Evolutionary conservation across 441 rosid genomes (phyloP).

Genomic region (Erodium chrysanthum): DNA sequence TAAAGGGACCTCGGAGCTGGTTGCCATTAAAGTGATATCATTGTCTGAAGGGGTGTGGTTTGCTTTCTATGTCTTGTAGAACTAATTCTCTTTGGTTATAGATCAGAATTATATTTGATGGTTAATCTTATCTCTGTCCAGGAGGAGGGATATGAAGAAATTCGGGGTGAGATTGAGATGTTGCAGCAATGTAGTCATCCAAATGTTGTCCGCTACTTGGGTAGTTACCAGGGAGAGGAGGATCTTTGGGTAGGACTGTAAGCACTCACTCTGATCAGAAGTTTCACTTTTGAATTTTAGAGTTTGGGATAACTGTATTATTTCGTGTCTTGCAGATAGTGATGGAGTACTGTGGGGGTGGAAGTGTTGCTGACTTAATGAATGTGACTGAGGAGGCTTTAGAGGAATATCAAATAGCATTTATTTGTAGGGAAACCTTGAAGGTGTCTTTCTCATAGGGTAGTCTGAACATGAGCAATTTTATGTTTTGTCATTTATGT

Average conservation of each 20-base stretch:
- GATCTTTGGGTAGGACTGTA: slow-evolving; percentile 76
- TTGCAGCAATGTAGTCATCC: slow-evolving; percentile 97
- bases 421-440: slow-evolving; percentile 82
- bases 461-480: slow-evolving; percentile 13
- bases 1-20: slow-evolving; percentile 90
- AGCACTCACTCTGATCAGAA: slow-evolving; percentile 15
- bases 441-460: slow-evolving; percentile 44
- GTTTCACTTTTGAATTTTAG: not conserved
- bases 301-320: slow-evolving; percentile 17
- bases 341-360: slow-evolving; percentile 99
- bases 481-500: not conserved
- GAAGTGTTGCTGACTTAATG: slow-evolving; percentile 95
- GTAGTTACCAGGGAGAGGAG: slow-evolving; percentile 98
- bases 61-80: slow-evolving; percentile 15
- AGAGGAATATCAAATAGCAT: slow-evolving; percentile 96
- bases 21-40: slow-evolving; percentile 91
- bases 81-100: not conserved
- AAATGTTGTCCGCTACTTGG: slow-evolving; percentile 89
- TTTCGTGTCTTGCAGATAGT: slow-evolving; percentile 68
- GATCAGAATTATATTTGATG: slow-evolving; percentile 18
- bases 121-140: slow-evolving; percentile 25
- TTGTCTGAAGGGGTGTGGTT: slow-evolving; percentile 73
- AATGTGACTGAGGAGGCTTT: slow-evolving; percentile 76
- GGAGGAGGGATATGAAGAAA: slow-evolving; percentile 99
- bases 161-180: slow-evolving; percentile 98